A percentile compares a stretch with the other conserved stretches of the same genome.
Conservation (phyloP, 345 rosid genomes). For the Alliaria petiolata region DNA sequence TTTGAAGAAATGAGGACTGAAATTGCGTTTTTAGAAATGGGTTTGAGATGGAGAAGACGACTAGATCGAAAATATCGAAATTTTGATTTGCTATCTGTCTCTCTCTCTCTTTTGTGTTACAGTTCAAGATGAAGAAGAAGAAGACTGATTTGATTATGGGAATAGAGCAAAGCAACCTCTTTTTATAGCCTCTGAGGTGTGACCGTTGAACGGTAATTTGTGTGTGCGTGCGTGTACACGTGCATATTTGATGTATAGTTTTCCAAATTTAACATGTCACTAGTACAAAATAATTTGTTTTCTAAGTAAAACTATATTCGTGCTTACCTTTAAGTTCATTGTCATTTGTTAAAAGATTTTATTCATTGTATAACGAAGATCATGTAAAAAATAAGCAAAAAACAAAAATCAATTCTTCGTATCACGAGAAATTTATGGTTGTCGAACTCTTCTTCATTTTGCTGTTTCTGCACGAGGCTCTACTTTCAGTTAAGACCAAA, state of each 20-base stretch:
- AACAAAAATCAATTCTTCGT: not conserved
- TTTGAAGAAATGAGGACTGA: not conserved
- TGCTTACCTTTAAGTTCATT: not conserved
- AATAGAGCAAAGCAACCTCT: constrained; percentile 16
- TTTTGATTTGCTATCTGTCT: constrained; percentile 1
- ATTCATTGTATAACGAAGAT: not conserved
- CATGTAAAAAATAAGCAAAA: not conserved
- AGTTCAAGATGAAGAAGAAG: constrained; percentile 25
- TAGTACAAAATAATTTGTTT: too few relatives aligned
- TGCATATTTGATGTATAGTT: constrained; percentile 25
- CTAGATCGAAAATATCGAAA: not conserved
- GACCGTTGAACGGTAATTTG: constrained; percentile 28
- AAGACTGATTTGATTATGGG: constrained; percentile 20
- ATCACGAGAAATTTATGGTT: constrained; percentile 18
- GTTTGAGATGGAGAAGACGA: not conserved
- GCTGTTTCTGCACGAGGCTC: constrained; percentile 13
- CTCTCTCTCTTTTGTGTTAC: not conserved
- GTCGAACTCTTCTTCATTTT: not conserved
- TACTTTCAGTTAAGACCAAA: constrained; percentile 27
- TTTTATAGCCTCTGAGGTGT: constrained; percentile 24
- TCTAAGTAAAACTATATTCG: too few relatives aligned
- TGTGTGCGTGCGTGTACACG: constrained; percentile 21
- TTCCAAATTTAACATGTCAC: constrained; percentile 30
- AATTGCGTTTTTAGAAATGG: not conserved
- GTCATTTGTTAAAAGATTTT: not conserved